Conservation (phyloP, 306 rosid species). For the Fragaria nilgerrensis region DNA sequence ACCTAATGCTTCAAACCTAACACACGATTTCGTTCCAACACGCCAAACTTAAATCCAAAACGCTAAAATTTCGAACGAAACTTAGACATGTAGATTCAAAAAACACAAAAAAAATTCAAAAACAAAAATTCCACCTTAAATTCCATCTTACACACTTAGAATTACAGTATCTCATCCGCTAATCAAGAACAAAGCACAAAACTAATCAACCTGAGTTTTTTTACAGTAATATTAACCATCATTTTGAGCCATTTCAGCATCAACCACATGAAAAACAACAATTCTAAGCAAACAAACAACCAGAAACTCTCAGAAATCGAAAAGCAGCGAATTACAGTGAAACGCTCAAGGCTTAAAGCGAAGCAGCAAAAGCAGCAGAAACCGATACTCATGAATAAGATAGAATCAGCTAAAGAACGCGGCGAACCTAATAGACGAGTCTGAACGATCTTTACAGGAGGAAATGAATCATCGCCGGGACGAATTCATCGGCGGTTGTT, state of each 20-base stretch:
- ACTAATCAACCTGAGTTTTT: not conserved
- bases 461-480: not conserved
- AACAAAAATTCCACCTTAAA: not conserved
- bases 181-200: not conserved
- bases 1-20: not conserved
- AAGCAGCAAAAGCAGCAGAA: not conserved
- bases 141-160: not conserved
- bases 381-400: not conserved
- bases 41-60: not conserved
- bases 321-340: not conserved
- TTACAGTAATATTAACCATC: not conserved
- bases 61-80: no score
- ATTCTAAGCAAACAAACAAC: not conserved
- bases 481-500: not conserved
- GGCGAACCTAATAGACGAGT: not conserved
- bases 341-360: not conserved
- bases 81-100: not conserved
- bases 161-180: not conserved
- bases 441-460: not conserved
- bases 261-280: not conserved
- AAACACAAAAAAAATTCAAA: not conserved
- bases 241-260: not conserved
- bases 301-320: not conserved
- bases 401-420: not conserved
- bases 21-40: not conserved